Percentiles rank a stretch among this genome's conserved stretches.
Evolutionary conservation across 2,329 filamentous ascomycete genomes (phyloP).

Genomic region (Seiridium cupressi): DNA sequence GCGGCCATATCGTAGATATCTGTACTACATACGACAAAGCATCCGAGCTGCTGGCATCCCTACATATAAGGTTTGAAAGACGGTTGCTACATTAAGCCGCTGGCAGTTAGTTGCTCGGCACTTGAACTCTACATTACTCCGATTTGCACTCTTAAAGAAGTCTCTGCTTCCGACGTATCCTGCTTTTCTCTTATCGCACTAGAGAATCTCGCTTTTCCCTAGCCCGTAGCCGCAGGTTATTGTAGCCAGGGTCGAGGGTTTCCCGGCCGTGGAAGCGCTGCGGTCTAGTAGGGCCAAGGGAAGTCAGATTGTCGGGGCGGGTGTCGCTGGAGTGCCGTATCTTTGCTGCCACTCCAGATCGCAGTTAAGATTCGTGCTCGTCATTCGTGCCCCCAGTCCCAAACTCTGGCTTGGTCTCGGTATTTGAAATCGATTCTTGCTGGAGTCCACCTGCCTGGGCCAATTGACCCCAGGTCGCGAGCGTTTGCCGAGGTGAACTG

Average conservation of each 20-base stretch:
- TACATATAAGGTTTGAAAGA: no score
- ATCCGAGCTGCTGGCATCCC: background rate
- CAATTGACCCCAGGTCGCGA: background rate
- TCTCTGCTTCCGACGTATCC: no score
- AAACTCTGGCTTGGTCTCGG: background rate
- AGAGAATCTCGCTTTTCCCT: no score
- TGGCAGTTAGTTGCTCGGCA: no score
- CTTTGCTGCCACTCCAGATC: background rate
- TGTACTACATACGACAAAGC: background rate
- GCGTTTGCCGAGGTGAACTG: background rate
- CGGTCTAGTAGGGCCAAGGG: no score
- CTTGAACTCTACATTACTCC: no score
- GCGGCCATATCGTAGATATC: background rate
- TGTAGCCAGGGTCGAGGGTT: background rate
- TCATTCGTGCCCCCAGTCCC: background rate
- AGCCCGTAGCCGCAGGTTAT: background rate
- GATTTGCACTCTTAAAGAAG: no score
- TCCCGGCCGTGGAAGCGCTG: background rate
- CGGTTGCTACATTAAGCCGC: no score
- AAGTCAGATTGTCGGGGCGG: background rate
- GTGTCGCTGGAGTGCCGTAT: background rate
- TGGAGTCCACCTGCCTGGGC: background rate
- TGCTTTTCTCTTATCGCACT: no score
- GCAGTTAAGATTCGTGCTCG: background rate
- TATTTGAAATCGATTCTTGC: background rate